A percentile compares a stretch with the other conserved stretches of the same genome.
These are phyloP conservation scores for Penicillium sp. DNA, from an alignment of 2,329 filamentous ascomycete genomes.

Conservation along the genomic window DNA sequence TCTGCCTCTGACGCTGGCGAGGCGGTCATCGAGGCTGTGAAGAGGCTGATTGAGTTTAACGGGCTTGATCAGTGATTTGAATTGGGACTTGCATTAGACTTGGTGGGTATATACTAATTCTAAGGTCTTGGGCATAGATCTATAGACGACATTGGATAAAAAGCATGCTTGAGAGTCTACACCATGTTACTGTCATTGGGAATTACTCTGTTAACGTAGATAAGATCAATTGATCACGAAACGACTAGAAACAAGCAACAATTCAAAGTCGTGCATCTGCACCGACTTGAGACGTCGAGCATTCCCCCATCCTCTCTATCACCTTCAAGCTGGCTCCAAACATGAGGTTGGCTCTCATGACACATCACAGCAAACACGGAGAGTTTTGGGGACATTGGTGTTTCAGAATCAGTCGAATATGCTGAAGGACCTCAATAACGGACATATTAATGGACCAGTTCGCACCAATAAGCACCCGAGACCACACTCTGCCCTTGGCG, in stretches of 20 bases:
- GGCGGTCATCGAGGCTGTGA: slow-evolving; percentile 67
- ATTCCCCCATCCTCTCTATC: background rate
- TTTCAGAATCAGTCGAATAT: background rate
- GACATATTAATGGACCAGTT: background rate
- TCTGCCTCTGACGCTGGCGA: slow-evolving; percentile 37
- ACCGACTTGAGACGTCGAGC: background rate
- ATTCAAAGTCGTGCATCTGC: background rate
- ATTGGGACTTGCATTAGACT: too few relatives aligned
- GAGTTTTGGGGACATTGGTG: background rate
- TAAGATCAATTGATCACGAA: background rate
- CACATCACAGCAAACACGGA: background rate
- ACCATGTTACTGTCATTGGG: background rate
- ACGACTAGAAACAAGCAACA: background rate
- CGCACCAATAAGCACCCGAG: background rate
- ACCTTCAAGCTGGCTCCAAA: background rate
- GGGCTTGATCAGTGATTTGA: slow-evolving; percentile 60
- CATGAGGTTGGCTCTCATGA: too few relatives aligned
- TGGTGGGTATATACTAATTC: background rate
- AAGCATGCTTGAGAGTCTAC: background rate
- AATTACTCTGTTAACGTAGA: too few relatives aligned
- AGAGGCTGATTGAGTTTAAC: slow-evolving; percentile 79
- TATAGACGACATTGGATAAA: background rate
- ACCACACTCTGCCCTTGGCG: background rate
- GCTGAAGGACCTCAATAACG: background rate
- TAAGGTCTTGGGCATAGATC: background rate